Evolutionary conservation across 2,329 filamentous ascomycete species (phyloP).

Genomic region (Hymenoscyphus scutula): DNA sequence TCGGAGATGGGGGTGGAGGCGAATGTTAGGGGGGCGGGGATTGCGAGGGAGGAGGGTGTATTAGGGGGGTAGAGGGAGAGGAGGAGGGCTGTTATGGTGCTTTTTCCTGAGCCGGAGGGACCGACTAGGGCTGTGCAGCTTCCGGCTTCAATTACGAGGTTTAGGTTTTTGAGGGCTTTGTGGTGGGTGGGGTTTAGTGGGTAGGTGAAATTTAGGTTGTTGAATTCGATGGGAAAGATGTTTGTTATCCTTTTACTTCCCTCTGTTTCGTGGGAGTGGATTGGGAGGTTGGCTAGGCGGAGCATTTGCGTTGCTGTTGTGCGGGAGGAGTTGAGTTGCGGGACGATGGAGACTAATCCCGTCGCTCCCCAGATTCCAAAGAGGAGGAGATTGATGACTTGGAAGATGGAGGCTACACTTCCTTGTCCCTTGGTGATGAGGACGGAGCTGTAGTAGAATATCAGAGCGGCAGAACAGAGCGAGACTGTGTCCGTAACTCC

Average conservation of each 20-base stretch:
- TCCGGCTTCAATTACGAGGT: slow-evolving; percentile 60
- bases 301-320: slow-evolving; percentile 73
- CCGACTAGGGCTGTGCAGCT: slow-evolving; percentile 78
- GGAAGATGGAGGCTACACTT: slow-evolving; percentile 59
- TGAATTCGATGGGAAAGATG: slow-evolving; percentile 51
- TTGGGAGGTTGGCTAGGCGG: slow-evolving; percentile 61
- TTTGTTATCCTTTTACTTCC: slow-evolving; percentile 49
- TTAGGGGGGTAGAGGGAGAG: slow-evolving; percentile 53
- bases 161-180: slow-evolving; percentile 61
- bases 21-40: slow-evolving; percentile 47
- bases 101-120: slow-evolving; percentile 85
- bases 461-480: slow-evolving; percentile 70
- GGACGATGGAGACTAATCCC: slow-evolving; percentile 69
- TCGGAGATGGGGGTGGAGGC: slow-evolving; percentile 53
- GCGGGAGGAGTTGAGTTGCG: slow-evolving; percentile 73
- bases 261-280: slow-evolving; percentile 26
- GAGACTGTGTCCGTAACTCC: slow-evolving; percentile 74
- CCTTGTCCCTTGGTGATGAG: slow-evolving; percentile 54
- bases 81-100: slow-evolving; percentile 73
- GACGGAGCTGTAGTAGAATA: slow-evolving; percentile 78
- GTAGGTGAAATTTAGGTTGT: slow-evolving; percentile 69
- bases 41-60: background rate
- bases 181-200: slow-evolving; percentile 50
- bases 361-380: slow-evolving; percentile 75
- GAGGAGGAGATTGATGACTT: slow-evolving; percentile 79